Conservation (phyloP, 2,329 filamentous ascomycete genomes). For the Monilinia laxa region DNA sequence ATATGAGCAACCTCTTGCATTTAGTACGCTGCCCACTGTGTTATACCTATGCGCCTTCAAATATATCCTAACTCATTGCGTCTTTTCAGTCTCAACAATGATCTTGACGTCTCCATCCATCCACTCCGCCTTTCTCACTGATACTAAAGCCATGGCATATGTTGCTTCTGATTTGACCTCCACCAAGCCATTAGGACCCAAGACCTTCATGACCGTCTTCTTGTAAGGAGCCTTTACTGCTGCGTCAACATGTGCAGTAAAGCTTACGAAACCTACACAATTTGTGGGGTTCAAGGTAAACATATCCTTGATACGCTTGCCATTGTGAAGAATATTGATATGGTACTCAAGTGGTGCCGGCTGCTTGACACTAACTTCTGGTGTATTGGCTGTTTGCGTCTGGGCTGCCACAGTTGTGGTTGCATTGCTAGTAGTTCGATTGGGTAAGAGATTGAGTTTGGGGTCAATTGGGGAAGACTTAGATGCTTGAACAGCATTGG, state of each 20-base stretch:
- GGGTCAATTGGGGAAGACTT: background rate
- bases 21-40: background rate
- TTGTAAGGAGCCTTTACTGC: slow-evolving; percentile 28
- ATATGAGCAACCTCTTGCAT: background rate
- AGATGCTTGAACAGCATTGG: background rate
- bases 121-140: slow-evolving; percentile 34
- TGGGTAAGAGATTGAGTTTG: background rate
- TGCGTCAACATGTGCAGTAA: slow-evolving; percentile 33
- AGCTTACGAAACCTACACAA: slow-evolving; percentile 34
- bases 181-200: slow-evolving; percentile 32
- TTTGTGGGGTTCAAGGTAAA: slow-evolving; percentile 27
- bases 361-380: background rate
- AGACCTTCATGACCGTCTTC: slow-evolving; percentile 31
- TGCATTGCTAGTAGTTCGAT: background rate
- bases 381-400: background rate
- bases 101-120: slow-evolving; percentile 39
- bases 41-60: background rate
- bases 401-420: background rate
- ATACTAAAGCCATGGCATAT: slow-evolving; percentile 31
- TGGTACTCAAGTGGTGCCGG: slow-evolving; percentile 28
- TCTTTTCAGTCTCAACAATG: slow-evolving; percentile 31
- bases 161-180: slow-evolving; percentile 32
- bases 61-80: background rate
- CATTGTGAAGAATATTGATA: slow-evolving; percentile 35
- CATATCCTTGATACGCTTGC: slow-evolving; percentile 30